A percentile compares a stretch with the other conserved stretches of the same genome.
Evolutionary conservation across 768 basidiomycete genomes (phyloP).

Genomic region (Cystobasidiopsis lactophilus): DNA sequence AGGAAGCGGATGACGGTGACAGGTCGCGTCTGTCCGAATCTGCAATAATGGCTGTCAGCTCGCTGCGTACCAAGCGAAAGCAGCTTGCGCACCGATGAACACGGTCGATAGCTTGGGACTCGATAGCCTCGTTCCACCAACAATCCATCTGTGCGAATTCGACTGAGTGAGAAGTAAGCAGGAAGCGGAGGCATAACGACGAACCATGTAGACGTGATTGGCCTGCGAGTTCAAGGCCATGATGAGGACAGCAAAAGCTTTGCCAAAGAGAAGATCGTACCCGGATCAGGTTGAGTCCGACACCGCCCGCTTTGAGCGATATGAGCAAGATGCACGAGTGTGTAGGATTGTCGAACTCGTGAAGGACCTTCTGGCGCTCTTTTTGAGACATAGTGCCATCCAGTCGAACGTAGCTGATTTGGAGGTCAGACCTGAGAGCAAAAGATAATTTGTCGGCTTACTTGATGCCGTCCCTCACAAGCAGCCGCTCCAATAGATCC

Average conservation of each 20-base stretch:
- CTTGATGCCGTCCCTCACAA: too few relatives aligned
- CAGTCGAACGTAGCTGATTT: slow-evolving; percentile 39
- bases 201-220: too few relatives aligned
- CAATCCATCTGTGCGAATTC: slow-evolving; percentile 16
- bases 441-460: not conserved
- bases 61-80: too few relatives aligned
- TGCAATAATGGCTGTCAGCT: not conserved
- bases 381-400: slow-evolving; percentile 83
- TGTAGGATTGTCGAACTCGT: slow-evolving; percentile 35
- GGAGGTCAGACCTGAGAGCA: too few relatives aligned
- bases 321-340: slow-evolving; percentile 14
- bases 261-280: not conserved
- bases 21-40: slow-evolving; percentile 19
- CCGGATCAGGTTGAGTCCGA: slow-evolving; percentile 52
- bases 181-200: too few relatives aligned
- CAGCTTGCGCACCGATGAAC: not conserved
- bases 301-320: slow-evolving; percentile 69
- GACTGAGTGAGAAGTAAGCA: not conserved
- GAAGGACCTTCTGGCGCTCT: slow-evolving; percentile 49
- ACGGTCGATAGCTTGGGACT: slow-evolving; percentile 16
- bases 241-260: too few relatives aligned
- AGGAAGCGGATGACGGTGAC: slow-evolving; percentile 15
- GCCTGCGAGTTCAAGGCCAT: too few relatives aligned
- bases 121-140: slow-evolving; percentile 22
- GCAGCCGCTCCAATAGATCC: slow-evolving; percentile 31